A percentile compares a stretch with the other conserved stretches of the same genome.
Conservation (phyloP, 768 basidiomycete genomes). For the Arthromyces matolae region DNA sequence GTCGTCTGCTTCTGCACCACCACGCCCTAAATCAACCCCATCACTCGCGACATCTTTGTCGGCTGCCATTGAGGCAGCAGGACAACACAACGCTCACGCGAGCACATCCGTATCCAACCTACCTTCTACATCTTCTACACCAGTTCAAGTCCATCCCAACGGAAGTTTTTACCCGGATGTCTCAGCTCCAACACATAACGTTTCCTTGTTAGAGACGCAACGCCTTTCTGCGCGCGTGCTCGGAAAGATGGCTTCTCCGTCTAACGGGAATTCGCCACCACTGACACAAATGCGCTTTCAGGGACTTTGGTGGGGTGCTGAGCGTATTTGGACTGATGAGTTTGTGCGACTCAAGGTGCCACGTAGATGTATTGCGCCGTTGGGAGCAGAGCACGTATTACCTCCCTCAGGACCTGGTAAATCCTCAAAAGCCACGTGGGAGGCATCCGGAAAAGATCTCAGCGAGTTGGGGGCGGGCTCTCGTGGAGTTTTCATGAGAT, state of each 20-base stretch:
- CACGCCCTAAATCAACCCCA: conserved; percentile 10
- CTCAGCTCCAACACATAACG: conserved; percentile 16
- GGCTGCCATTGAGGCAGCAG: conserved; percentile 43
- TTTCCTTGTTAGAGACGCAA: conserved; percentile 21
- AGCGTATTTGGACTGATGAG: conserved; percentile 85
- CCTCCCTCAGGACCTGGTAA: conserved; percentile 61
- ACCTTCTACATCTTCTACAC: conserved; percentile 5
- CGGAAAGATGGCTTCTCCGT: conserved; percentile 20
- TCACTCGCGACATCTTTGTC: conserved; percentile 30
- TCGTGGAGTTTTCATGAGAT: conserved; percentile 68
- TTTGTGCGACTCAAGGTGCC: conserved; percentile 75
- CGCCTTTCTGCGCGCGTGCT: conserved; percentile 21
- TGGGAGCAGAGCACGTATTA: conserved; percentile 55
- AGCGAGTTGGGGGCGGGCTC: conserved; percentile 47
- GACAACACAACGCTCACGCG: conserved; percentile 35
- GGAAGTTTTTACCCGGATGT: conserved; percentile 12
- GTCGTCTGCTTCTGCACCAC: conserved; percentile 14
- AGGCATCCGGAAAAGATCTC: conserved; percentile 20
- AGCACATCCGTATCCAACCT: conserved; percentile 5
- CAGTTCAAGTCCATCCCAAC: neutral
- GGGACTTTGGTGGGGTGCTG: conserved; percentile 87
- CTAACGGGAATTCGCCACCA: conserved; percentile 9
- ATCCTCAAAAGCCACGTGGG: conserved; percentile 23
- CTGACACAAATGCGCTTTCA: conserved; percentile 59
- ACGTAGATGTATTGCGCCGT: conserved; percentile 62